Evolutionary conservation across 2,329 filamentous ascomycete genomes (phyloP), one percentile per base, ranked within the genome.

Genomic region (Colletotrichum tropicale): DNA sequence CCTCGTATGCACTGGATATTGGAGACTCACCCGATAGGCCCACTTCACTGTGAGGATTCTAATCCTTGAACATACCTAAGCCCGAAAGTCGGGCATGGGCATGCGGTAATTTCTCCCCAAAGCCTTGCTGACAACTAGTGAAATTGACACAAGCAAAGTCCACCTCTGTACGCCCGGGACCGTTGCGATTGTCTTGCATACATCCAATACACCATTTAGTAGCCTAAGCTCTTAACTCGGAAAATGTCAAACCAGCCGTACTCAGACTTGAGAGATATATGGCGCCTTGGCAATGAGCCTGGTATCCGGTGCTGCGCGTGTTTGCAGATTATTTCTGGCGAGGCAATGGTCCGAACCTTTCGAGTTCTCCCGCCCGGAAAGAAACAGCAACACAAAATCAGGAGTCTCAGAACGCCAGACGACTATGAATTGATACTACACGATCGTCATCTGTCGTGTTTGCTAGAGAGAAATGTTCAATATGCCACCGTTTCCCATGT

Each of bases 61-160:
- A 6, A 48, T 48, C n/a, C n/a, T 48, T 48, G 43, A 21, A n/a
- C 10, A 12, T 12, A 7, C 9, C 18, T 21, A 48, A 21, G 2
- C n/a, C n/a, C 18, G 0, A 1, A 48, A 48, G 9, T 1, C 7
- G 18, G 4, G 43, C 43, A 13, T 13, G 43, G n/a, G 0, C n/a
- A 21, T 48, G 18, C 10, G 18, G 18, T 13, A 12, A 21, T 21
- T 48, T 21, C 9, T 4, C 10, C 43, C 10, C 9, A 6, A 48
- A n/a, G 18, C 43, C 6, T 48, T 48, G 43, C 18, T 48, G 18
- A 48, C 18, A 48, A 6, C 36, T 3, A 8, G 34, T 36, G 34
- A 36, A 15, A 6, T 16, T 36, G 34, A 36, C 34, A 18, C 15
- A 18, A 18, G 15, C 36, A 8, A 5, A 18, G 36, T 7, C 16